Conservation (phyloP, 805 yeast genomes). For the Ogataea chonburiensis region DNA sequence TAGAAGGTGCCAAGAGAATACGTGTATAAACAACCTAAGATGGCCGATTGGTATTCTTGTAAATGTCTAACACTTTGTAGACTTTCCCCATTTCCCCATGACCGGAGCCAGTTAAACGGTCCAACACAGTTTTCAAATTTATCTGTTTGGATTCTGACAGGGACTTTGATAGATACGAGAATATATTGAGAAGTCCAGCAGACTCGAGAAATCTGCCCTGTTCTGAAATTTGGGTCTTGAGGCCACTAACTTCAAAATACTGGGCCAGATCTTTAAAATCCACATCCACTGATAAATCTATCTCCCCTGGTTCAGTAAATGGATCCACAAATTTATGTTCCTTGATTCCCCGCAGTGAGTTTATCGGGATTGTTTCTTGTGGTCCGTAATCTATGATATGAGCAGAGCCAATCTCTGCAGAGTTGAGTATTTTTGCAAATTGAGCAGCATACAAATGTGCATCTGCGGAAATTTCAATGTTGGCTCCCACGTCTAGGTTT, state of each 20-base stretch:
- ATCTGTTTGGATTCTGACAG: conserved; percentile 43
- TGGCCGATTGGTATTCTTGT: conserved; percentile 2
- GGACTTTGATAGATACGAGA: conserved; percentile 52
- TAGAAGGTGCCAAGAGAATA: conserved; percentile 7
- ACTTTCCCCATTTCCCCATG: conserved; percentile 70
- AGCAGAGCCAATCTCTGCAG: conserved; percentile 55
- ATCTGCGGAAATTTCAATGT: conserved; percentile 75
- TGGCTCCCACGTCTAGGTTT: conserved; percentile 52
- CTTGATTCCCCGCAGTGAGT: conserved; percentile 70
- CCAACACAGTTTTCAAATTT: conserved; percentile 54
- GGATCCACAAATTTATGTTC: conserved; percentile 75
- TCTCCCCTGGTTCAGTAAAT: conserved; percentile 71
- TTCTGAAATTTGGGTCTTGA: conserved; percentile 35
- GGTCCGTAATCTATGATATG: conserved; percentile 80
- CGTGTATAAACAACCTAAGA: conserved; percentile 3
- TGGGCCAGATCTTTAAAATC: conserved; percentile 63
- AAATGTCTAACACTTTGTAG: conserved; percentile 58
- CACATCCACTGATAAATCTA: conserved; percentile 81
- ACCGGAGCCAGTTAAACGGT: conserved; percentile 60
- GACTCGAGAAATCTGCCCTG: conserved; percentile 80
- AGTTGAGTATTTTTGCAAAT: conserved; percentile 41
- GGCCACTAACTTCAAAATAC: conserved; percentile 30
- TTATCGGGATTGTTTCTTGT: conserved; percentile 56
- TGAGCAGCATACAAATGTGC: conserved; percentile 56
- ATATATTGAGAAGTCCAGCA: conserved; percentile 72